Base-by-base conservation (phyloP, 1,139 yeast genomes). In the Blastobotrys illinoisensis region DNA sequence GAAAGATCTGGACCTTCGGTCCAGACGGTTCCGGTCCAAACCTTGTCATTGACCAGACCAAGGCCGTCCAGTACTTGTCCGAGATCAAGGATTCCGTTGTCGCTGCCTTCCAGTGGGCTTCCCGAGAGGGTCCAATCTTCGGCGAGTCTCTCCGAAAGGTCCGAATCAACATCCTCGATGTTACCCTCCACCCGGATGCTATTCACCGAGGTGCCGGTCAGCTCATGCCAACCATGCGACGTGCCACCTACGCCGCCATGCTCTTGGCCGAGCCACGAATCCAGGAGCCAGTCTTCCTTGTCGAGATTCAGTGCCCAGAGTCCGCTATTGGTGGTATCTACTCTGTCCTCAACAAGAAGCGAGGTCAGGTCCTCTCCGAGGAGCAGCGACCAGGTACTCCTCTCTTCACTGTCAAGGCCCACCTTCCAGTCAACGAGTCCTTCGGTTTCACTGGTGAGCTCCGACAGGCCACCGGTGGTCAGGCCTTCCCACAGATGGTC, bases 121-220 rank as follows among this genome's bases (percentile, higher is more conserved):
- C 98, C 75, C 91, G 88, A 85, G 98, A 95, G 80, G 99, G 99
- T 85, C 99, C 99, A 75, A 80, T 93, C 76, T 82, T 93, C 73
- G 97, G 96, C 82, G 99, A 93, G 84, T 81, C 79, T 78, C 79
- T 88, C 81, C 91, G 99, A 85, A 87, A 96, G 72, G 83, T 90
- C 73, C 89, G 99, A 82, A 81, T 89, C 78, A 93, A 93, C 96
- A 87, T 93, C 75, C 85, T 93, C 81, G 99, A 93, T 86, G 99
- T 93, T 75, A 91, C 97, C 70, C 85, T 93, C 79, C 99, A 93
- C 80, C 96, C 99, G 76, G 99, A 93, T 88, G 97, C 99, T 79
- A 93, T 93, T 81, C 99, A 93, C 88, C 90, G 99, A 88, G 99
- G 99, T 85, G 97, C 96, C 82, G 99, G 99, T 82, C 99, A 93